phyloP scores from a whole-genome alignment of 306 rosid species.

The Pyrus communis region DNA sequence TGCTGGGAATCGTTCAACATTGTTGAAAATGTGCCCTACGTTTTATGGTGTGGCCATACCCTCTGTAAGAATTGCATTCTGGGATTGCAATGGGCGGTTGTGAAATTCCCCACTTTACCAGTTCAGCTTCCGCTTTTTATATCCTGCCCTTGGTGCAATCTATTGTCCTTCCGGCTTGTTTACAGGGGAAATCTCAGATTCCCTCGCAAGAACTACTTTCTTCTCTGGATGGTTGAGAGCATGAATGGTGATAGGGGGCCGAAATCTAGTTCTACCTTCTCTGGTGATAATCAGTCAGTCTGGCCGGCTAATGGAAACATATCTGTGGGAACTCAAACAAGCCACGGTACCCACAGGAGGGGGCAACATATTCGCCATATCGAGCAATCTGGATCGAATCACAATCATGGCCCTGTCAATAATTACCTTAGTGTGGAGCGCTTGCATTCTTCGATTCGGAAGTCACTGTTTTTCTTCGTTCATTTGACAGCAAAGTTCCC shows the following conservation, averaged over 20 bases:
- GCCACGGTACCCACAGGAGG: constrained; percentile 46
- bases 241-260: constrained; percentile 75
- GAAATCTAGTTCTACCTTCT: constrained; percentile 47
- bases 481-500: constrained; percentile 94
- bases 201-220: constrained; percentile 95
- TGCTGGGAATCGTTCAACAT: constrained; percentile 96
- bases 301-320: constrained; percentile 43
- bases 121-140: constrained; percentile 95
- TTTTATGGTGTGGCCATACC: constrained; percentile 98
- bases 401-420: constrained; percentile 19
- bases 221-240: constrained; percentile 99
- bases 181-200: constrained; percentile 68
- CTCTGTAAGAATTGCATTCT: constrained; percentile 94
- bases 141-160: constrained; percentile 97
- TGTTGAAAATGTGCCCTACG: constrained; percentile 95
- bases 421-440: constrained; percentile 48
- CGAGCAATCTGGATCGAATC: constrained; percentile 33
- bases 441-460: constrained; percentile 46
- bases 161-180: constrained; percentile 79
- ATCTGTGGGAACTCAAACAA: constrained; percentile 39
- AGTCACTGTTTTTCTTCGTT: constrained; percentile 63
- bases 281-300: constrained; percentile 47
- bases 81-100: constrained; percentile 93
- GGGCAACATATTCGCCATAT: constrained; percentile 42
- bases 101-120: constrained; percentile 85